Base-by-base conservation (phyloP, 1,284 basidiomycete genomes). In the Phaffia rhodozyma region DNA sequence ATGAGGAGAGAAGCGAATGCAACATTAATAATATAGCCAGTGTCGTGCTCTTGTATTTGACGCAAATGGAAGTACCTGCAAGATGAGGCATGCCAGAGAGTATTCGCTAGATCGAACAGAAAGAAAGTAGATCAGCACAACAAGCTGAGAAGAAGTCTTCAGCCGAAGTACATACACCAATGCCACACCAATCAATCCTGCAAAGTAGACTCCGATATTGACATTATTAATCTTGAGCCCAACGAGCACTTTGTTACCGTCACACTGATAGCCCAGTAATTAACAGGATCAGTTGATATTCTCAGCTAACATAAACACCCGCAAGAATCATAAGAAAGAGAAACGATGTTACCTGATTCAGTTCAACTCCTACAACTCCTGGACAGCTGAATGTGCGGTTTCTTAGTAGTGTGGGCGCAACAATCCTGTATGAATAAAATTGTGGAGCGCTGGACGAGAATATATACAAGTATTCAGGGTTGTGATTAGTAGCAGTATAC, bases 241-340 rank as follows among this genome's bases (percentile, higher is more conserved):
- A 11, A 67, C 67, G n/a, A 79, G 67, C 16, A 79, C 77, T 51
- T 77, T 75, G 63, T 76, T 73, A 2, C 78, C 78, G 25, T 69
- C 63, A 66, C 78, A 79, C 68, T 76, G 59, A 4, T 21, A 50
- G 9, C 30, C 11, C 20, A 7, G 57, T 16, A 21, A 49, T 30
- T 64, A 32, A 64, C 32, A 47, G 30, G 21, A 30, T 23, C 2
- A 43, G 38, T 11, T 11, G 2, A 43, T 16, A 2, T 43, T 16
- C 13, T 7, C 38, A 11, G 13, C 16, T 11, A 43, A 43, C 13
- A 43, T 43, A 43, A 2, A 43, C 38, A 2, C 53, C 4, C 34
- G 11, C n/a, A 55, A 7, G 5, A 34, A 27, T 55, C 18, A 30
- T 7, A 21, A 27, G 30, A 16, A 54, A 50, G 1, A 2, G 29